Percentiles rank a stretch among this genome's conserved stretches.
Evolutionary conservation across 768 basidiomycete genomes (phyloP).

Genomic region (Gloeophyllum trabeum): DNA sequence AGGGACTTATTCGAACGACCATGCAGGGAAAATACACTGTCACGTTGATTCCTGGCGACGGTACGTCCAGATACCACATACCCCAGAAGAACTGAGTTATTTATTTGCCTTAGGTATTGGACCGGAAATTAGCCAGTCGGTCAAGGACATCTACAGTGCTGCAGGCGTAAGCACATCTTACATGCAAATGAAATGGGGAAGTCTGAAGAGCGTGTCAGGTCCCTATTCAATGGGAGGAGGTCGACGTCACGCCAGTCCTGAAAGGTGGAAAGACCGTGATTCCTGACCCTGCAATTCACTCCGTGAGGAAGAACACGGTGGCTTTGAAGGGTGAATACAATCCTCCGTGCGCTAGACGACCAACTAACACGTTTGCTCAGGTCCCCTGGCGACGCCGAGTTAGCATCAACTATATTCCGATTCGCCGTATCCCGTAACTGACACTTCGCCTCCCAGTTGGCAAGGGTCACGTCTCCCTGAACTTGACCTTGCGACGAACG

Average conservation of each 20-base stretch:
- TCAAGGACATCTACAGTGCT: constrained; percentile 86
- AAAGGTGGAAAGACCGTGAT: constrained; percentile 96
- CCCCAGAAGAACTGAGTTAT: constrained; percentile 8
- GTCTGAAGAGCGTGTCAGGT: constrained; percentile 39
- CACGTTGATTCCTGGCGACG: constrained; percentile 94
- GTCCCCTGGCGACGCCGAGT: constrained; percentile 97
- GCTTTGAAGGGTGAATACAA: constrained; percentile 77
- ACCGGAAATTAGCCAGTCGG: constrained; percentile 93
- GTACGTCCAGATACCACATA: constrained; percentile 29
- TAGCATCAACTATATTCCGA: constrained; percentile 19
- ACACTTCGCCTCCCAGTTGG: constrained; percentile 51
- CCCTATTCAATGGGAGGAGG: constrained; percentile 99
- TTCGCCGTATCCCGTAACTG: constrained; percentile 1
- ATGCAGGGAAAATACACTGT: constrained; percentile 90
- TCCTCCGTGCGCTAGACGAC: constrained; percentile 1
- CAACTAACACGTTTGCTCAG: constrained; percentile 23
- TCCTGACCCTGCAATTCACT: constrained; percentile 82
- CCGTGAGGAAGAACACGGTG: constrained; percentile 94
- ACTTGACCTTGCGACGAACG: constrained; percentile 91
- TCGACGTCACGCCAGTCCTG: constrained; percentile 88
- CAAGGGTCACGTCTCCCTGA: constrained; percentile 97
- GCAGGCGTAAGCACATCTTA: constrained; percentile 48
- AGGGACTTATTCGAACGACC: background rate
- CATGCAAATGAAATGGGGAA: background rate
- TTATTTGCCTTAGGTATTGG: constrained; percentile 70